Conservation (phyloP, 2,329 filamentous ascomycete species). For the Pseudocercospora musae region DNA sequence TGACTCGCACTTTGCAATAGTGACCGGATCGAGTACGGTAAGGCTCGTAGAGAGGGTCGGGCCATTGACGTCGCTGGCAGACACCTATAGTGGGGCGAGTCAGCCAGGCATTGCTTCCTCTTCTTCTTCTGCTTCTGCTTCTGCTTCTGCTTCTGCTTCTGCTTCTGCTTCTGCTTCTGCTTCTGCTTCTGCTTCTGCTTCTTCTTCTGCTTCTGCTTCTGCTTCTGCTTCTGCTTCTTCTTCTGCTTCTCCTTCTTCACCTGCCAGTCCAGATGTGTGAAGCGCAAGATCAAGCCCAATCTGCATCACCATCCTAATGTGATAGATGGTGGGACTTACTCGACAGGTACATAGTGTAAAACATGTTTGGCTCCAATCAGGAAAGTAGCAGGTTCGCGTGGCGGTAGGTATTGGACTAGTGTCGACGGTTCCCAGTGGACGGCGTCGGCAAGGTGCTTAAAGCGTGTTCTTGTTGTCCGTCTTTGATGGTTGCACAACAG, state of each 20-base stretch:
- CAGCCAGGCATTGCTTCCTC: not conserved
- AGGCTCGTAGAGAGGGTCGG: conserved; percentile 82
- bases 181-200: no score
- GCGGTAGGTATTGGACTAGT: conserved; percentile 20
- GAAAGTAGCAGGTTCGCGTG: conserved; percentile 14
- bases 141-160: no score
- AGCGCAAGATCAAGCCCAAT: conserved; percentile 20
- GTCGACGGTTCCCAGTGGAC: conserved; percentile 24
- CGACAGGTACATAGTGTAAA: conserved; percentile 55
- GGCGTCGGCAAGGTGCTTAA: conserved; percentile 30
- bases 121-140: no score
- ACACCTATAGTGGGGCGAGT: conserved; percentile 59
- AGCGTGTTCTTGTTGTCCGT: conserved; percentile 17
- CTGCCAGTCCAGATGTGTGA: conserved; percentile 10
- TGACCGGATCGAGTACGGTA: conserved; percentile 72
- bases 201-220: no score
- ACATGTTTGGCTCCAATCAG: conserved; percentile 34
- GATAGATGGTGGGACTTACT: conserved; percentile 41
- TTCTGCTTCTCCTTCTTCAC: no score
- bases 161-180: no score
- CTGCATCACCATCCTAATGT: conserved; percentile 13
- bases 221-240: no score
- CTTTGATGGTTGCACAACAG: conserved; percentile 31
- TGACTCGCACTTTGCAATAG: conserved; percentile 88
- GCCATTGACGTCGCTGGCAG: conserved; percentile 91